Conservation (phyloP, 2,329 filamentous ascomycete species). For the Aspergillus candidus region DNA sequence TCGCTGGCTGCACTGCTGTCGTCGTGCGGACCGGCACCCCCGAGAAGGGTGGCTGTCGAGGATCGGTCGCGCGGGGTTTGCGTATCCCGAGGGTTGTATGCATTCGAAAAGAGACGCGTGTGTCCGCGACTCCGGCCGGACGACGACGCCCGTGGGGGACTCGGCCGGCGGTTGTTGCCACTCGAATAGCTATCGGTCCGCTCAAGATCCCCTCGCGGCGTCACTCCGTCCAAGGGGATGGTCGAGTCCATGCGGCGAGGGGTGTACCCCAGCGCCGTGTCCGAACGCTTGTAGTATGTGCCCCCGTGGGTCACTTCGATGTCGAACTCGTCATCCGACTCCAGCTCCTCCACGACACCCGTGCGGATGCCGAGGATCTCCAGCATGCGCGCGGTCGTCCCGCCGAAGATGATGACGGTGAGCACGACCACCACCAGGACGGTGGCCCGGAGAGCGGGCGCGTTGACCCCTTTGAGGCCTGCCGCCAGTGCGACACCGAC, state of each 20-base stretch:
- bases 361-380: slow-evolving; percentile 96
- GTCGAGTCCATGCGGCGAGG: slow-evolving; percentile 59
- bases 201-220: slow-evolving; percentile 27
- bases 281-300: slow-evolving; percentile 74
- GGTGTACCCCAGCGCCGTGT: slow-evolving; percentile 68
- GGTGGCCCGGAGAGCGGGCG: slow-evolving; percentile 78
- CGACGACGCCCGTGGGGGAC: slow-evolving; percentile 38
- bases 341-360: slow-evolving; percentile 91
- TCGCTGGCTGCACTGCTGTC: slow-evolving; percentile 41
- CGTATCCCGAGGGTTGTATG: slow-evolving; percentile 41
- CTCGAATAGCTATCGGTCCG: slow-evolving; percentile 49
- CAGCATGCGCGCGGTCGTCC: slow-evolving; percentile 93
- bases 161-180: slow-evolving; percentile 50
- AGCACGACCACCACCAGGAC: slow-evolving; percentile 96
- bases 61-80: slow-evolving; percentile 39
- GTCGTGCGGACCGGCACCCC: slow-evolving; percentile 32
- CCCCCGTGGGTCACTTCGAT: slow-evolving; percentile 71
- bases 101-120: slow-evolving; percentile 47
- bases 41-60: slow-evolving; percentile 49
- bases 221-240: slow-evolving; percentile 48
- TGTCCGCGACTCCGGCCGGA: slow-evolving; percentile 33
- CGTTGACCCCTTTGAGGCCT: slow-evolving; percentile 74
- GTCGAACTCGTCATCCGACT: slow-evolving; percentile 97
- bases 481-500: slow-evolving; percentile 93
- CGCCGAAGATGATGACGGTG: slow-evolving; percentile 97